Conservation (phyloP, 257 asterid species). For the Fraxinus americana region DNA sequence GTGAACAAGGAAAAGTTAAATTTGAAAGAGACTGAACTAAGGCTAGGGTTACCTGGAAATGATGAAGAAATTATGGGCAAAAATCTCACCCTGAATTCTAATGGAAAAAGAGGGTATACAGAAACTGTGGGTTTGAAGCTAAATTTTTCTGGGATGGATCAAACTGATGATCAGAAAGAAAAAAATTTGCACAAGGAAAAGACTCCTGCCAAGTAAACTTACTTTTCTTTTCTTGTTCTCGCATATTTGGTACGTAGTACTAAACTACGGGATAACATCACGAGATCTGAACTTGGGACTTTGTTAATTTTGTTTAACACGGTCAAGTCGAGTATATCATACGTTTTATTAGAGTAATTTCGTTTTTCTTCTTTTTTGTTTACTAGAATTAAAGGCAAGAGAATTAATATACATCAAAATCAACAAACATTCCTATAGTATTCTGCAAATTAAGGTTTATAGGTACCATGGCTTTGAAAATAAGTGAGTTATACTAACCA, state of each 20-base stretch:
- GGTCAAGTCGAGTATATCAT: neutral
- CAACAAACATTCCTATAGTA: too few species aligned
- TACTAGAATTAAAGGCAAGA: too few species aligned
- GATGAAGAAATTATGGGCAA: constrained; percentile 31
- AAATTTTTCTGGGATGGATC: constrained; percentile 41
- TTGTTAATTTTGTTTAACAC: too few species aligned
- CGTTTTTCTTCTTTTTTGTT: too few species aligned
- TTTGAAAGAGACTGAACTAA: constrained; percentile 55
- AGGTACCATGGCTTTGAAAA: too few species aligned
- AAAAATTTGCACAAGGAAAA: constrained; percentile 23
- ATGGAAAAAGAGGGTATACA: constrained; percentile 55
- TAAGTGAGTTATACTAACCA: neutral
- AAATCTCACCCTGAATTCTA: constrained; percentile 14
- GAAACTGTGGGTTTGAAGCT: constrained; percentile 74
- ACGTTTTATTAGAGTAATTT: neutral
- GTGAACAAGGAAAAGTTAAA: constrained; percentile 35
- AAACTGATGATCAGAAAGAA: constrained; percentile 10
- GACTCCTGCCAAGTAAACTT: constrained; percentile 59
- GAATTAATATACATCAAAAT: too few species aligned
- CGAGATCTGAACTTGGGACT: too few species aligned
- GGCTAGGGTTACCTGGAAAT: constrained; percentile 62
- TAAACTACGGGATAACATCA: neutral
- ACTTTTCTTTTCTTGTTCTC: neutral
- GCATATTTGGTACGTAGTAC: neutral
- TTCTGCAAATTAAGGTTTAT: neutral